Conservation (phyloP, 768 basidiomycete genomes). For the Tremella mesenterica region DNA sequence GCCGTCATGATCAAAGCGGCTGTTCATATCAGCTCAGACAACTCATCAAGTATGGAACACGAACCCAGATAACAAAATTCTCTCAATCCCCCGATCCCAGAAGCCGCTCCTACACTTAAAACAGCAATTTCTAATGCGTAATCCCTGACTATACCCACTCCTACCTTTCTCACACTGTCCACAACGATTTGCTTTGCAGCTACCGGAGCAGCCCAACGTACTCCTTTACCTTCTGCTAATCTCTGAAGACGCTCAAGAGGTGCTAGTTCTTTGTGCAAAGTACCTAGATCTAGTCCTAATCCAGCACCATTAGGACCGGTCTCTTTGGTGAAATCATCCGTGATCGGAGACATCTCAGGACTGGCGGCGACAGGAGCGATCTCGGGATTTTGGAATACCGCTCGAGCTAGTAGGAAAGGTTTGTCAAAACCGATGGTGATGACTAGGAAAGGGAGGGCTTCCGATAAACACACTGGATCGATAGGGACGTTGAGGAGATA, state of each 20-base stretch:
- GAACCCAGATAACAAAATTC: constrained; percentile 79
- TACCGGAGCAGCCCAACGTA: constrained; percentile 46
- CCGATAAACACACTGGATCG: constrained; percentile 84
- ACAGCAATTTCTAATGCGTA: constrained; percentile 88
- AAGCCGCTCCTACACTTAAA: constrained; percentile 73
- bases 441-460: constrained; percentile 94
- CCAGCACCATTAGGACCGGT: constrained; percentile 12
- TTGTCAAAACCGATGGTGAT: constrained; percentile 98
- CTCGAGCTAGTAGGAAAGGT: constrained; percentile 78
- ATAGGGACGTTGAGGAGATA: constrained; percentile 73
- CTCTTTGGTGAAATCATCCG: constrained; percentile 5
- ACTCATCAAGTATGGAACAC: background rate
- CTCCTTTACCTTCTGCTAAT: constrained; percentile 39
- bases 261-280: constrained; percentile 39
- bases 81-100: constrained; percentile 74
- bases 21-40: constrained; percentile 3
- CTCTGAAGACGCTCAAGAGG: constrained; percentile 41
- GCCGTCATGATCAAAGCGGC: constrained; percentile 78
- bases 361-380: constrained; percentile 44
- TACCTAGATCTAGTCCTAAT: constrained; percentile 33
- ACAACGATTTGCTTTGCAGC: constrained; percentile 76
- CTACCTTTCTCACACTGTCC: constrained; percentile 69
- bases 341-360: constrained; percentile 23
- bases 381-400: constrained; percentile 73
- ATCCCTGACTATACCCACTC: constrained; percentile 78